These are phyloP conservation scores for Lumnitzera littorea DNA, from an alignment of 345 rosid species.

Conservation along the genomic window DNA sequence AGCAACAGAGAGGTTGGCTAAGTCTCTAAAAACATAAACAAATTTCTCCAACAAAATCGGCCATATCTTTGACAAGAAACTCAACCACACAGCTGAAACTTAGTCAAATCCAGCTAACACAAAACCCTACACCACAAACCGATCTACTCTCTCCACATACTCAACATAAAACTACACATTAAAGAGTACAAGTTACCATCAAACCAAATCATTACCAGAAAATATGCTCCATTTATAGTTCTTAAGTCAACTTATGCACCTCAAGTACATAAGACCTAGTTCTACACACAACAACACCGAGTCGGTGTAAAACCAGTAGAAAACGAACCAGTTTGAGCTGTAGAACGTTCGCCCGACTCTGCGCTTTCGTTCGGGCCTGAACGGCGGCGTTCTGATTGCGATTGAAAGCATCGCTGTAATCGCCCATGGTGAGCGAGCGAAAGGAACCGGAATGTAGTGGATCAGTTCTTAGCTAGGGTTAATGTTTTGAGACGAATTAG, in stretches of 20 bases:
- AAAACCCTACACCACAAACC: not conserved
- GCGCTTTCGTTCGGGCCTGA: constrained; percentile 78
- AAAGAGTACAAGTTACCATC: no score
- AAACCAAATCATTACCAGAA: no score
- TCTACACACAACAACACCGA: not conserved
- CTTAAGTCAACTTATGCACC: not conserved
- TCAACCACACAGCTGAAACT: no score
- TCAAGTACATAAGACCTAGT: not conserved
- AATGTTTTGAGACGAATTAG: not conserved
- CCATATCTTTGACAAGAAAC: no score
- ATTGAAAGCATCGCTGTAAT: constrained; percentile 70
- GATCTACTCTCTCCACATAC: not conserved
- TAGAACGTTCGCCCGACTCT: constrained; percentile 86
- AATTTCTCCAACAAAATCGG: no score
- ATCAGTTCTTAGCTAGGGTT: constrained; percentile 9
- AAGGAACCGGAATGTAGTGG: constrained; percentile 23
- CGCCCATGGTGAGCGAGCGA: constrained; percentile 43
- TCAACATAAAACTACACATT: not conserved
- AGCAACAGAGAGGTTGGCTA: no score
- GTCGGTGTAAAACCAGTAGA: not conserved
- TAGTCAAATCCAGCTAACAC: no score
- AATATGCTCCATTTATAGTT: no score
- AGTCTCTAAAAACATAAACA: no score
- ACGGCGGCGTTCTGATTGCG: constrained; percentile 80
- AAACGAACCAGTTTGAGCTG: constrained; percentile 87